Evolutionary conservation across 2,329 filamentous ascomycete species (phyloP).

Genomic region (Diaporthe helianthi): DNA sequence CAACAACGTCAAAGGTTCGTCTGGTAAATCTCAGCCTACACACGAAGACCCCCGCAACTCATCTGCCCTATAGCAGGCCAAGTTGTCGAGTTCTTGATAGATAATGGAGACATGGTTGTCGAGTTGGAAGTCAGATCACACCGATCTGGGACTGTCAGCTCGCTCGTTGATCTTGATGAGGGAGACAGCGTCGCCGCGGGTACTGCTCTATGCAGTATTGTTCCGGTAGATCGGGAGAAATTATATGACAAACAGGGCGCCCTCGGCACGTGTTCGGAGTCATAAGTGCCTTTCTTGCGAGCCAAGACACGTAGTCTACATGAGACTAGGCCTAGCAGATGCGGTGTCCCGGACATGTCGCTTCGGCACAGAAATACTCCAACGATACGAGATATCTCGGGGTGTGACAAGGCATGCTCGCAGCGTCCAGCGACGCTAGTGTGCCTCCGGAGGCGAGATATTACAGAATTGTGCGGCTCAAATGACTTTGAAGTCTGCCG

Average conservation of each 20-base stretch:
- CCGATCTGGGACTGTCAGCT: slow-evolving; percentile 54
- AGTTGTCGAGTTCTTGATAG: slow-evolving; percentile 64
- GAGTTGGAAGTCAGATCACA: slow-evolving; percentile 66
- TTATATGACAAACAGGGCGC: slow-evolving; percentile 1
- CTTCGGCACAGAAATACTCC: slow-evolving; percentile 23
- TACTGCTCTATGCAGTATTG: slow-evolving; percentile 48
- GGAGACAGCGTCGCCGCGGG: slow-evolving; percentile 64
- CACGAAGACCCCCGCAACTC: background rate
- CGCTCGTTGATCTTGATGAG: slow-evolving; percentile 60
- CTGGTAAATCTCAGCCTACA: background rate
- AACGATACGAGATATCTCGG: slow-evolving; percentile 4
- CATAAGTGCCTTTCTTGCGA: background rate
- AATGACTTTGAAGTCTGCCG: too few species aligned
- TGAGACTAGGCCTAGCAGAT: background rate
- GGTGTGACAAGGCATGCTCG: slow-evolving; percentile 23
- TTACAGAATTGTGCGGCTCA: background rate
- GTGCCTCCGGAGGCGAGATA: slow-evolving; percentile 18
- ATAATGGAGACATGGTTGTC: slow-evolving; percentile 55
- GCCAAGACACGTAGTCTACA: background rate
- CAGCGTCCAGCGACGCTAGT: background rate
- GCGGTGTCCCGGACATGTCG: slow-evolving; percentile 7
- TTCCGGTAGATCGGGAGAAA: slow-evolving; percentile 19
- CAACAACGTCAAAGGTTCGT: background rate
- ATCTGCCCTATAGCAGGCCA: slow-evolving; percentile 55
- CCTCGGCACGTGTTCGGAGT: background rate